These are phyloP conservation scores for Mortierella sp. DNA, from an alignment of 371 early-diverging fungal species.

Conservation along the genomic window DNA sequence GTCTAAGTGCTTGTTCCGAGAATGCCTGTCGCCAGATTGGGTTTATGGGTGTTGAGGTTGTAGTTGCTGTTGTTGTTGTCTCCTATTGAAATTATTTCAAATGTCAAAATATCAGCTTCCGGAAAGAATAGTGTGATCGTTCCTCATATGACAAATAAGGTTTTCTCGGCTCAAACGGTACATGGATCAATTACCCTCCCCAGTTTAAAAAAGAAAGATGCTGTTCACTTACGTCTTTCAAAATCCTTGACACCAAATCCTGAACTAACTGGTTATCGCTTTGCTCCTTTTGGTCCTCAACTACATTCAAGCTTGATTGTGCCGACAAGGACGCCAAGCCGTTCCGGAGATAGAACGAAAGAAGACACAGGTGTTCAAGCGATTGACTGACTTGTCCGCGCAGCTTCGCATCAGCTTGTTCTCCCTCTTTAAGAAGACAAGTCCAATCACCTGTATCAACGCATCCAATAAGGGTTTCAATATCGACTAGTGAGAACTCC, in stretches of 20 bases:
- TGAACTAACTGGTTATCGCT: conserved; percentile 27
- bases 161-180: conserved; percentile 23
- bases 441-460: conserved; percentile 53
- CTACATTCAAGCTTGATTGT: neutral
- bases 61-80: conserved; percentile 6
- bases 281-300: conserved; percentile 17
- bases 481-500: conserved; percentile 37
- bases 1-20: conserved; percentile 44
- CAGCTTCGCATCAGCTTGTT: conserved; percentile 2
- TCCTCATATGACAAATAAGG: conserved; percentile 21
- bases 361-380: conserved; percentile 40
- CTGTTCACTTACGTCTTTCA: conserved; percentile 33
- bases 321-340: conserved; percentile 16
- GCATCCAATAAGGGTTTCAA: conserved; percentile 47
- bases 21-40: conserved; percentile 46
- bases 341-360: conserved; percentile 50
- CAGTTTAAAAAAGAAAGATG: neutral
- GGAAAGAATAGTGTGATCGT: neutral
- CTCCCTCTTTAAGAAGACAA: conserved; percentile 27
- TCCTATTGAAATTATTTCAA: conserved; percentile 1
- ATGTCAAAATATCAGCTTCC: neutral
- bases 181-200: conserved; percentile 9
- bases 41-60: conserved; percentile 4
- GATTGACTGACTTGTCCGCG: conserved; percentile 33
- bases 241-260: conserved; percentile 39